A percentile compares a stretch with the other conserved stretches of the same genome.
These are phyloP conservation scores for Melocanna baccifera DNA, from an alignment of 176 grass and related monocot species.

Conservation along the genomic window DNA sequence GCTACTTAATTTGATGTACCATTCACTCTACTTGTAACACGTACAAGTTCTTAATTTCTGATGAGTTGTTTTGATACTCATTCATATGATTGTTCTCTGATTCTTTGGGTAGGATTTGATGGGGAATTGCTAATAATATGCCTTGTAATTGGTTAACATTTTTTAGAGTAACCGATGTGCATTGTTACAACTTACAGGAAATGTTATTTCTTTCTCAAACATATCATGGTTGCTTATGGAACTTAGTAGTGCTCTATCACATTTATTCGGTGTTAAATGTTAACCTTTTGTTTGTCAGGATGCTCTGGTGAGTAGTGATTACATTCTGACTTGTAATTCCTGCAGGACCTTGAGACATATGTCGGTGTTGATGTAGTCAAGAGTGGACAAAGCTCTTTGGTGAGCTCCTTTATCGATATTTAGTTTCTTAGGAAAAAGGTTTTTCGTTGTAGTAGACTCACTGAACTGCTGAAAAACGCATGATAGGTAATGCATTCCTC, in stretches of 20 bases:
- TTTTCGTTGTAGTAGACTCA: too few species aligned
- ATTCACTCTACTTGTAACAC: constrained; percentile 1
- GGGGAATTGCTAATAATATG: not conserved
- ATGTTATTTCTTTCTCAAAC: not conserved
- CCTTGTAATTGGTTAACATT: not conserved
- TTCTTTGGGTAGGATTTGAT: not conserved
- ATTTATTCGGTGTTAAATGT: not conserved
- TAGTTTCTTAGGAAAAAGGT: too few species aligned
- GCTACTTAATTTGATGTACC: not conserved
- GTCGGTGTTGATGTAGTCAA: too few species aligned
- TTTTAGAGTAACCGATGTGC: not conserved
- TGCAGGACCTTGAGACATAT: constrained; percentile 81
- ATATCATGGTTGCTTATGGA: not conserved
- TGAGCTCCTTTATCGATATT: too few species aligned
- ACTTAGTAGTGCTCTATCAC: not conserved
- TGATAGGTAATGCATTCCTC: too few species aligned
- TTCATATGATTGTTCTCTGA: not conserved
- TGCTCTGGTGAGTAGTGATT: not conserved
- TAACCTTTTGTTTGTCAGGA: not conserved
- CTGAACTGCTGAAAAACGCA: too few species aligned
- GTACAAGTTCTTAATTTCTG: not conserved
- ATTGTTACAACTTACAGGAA: too few species aligned
- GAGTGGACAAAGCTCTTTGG: too few species aligned
- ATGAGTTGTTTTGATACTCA: not conserved
- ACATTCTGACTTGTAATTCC: not conserved